Evolutionary conservation across 371 early-diverging fungal species (phyloP), one percentile per base, ranked within the genome.

Genomic region (Haplosporangium sp.): DNA sequence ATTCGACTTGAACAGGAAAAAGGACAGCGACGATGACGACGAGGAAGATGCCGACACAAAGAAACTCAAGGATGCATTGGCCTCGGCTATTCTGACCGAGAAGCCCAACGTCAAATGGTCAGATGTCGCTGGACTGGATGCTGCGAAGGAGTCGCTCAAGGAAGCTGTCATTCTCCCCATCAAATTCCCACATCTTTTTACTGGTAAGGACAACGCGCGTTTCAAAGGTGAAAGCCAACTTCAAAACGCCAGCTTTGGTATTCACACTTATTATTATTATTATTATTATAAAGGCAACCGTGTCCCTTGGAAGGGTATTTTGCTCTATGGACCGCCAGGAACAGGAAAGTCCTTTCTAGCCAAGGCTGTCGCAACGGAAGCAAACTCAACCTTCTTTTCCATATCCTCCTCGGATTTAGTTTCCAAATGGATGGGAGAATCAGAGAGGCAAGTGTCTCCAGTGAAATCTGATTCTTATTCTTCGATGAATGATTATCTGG

Each of bases 131-230:
- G 99, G 99, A 40, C 83, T 99, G 73, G 99, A 99, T 66, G 92
- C 87, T 1, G 99, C 99, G 55, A 99, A 99, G 85, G 98, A 98
- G 82, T 95, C 99, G 47, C 88, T 99, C 64, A 95, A 97, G 81
- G 99, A 99, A 83, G 97, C 99, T 1, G 98, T 99, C 10, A 99
- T 99, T 74, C 83, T 99, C 58, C 99, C 99, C 0, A 95, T 99
- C 73, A 93, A 94, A 79, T 98, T 99, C 64, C 96, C 98, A 45
- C 98, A 98, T 60, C 84, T 99, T 54, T 99, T 99, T 67, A 95
- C 95, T 36, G 96, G 94, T 84, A 76, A 42, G 41, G 40, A 50
- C 13, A 48, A 37, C 21, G 40, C 40, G 2, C 18, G n/a, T 37
- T 56, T 37, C 29, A 18, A 53, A 8, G 6, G 42, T 21, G 43